Evolutionary conservation across 2,329 filamentous ascomycete species (phyloP), one percentile per base, ranked within the genome.

Genomic region (Paraphaeosphaeria sporulosa): DNA sequence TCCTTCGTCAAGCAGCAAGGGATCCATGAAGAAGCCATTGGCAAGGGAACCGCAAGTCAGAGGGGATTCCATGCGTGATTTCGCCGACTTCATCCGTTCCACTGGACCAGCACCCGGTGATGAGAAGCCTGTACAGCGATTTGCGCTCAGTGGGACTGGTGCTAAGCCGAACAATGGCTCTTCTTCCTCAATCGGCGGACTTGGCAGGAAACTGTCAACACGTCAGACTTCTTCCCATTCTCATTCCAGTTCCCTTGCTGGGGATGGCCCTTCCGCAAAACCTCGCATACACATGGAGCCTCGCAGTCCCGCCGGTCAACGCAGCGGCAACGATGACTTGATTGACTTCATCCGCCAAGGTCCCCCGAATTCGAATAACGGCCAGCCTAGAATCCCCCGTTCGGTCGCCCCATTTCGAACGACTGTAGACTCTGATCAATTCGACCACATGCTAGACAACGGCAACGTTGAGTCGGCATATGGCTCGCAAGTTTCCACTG

Each of bases 311-410:
- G 83, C 85, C 44, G 84, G 88, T 17, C 84, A 88, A 52, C 87
- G 87, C 53, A 89, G 89, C 65, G 96, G 89, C 38, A 76, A 76
- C 58, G 91, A 27, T 13, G 95, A 97, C 62, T 81, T 99, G 59
- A 97, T 97, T 66, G 94, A 98, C 74, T 98, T 99, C 76, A 96
- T 99, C 65, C 89, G 94, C 48, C 89, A 92, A 73, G 94, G 94
- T 0, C 93, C 93, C 3, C 90, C 91, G 0, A 85, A 81, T 75
- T 81, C 47, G 46, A 80, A 82, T 36, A 83, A 82, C 46, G 84
- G 84, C 27, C 86, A 86, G 63, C 91, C 88, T 60, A 88, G 92
- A 25, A 95, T 96, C 63, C 90, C 93, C 44, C 89, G 91, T 19
- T 87, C 86, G n/a, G 89, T 95, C 13, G 93, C 93, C 10, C 92